These are phyloP conservation scores for Penicillium dipodomyicola DNA, from an alignment of 495 filamentous ascomycete genomes.

Conservation along the genomic window DNA sequence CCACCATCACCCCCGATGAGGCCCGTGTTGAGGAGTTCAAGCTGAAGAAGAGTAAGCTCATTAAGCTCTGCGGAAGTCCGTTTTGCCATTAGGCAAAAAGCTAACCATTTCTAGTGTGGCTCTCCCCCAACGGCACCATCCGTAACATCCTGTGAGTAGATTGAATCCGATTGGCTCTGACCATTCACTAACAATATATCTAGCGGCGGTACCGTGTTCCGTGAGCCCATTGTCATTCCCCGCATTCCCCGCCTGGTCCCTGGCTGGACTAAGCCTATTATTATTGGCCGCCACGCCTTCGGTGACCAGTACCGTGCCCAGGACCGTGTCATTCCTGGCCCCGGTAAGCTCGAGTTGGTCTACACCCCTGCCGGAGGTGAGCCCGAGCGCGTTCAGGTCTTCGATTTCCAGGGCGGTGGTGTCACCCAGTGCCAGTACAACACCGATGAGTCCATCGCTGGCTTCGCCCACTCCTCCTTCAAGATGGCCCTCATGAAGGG, in stretches of 20 bases:
- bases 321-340: slow-evolving; percentile 75
- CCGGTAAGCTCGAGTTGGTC: slow-evolving; percentile 87
- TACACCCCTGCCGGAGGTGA: slow-evolving; percentile 82
- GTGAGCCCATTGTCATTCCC: slow-evolving; percentile 95
- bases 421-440: slow-evolving; percentile 96
- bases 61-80: background rate
- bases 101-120: slow-evolving; percentile 72
- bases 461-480: slow-evolving; percentile 94
- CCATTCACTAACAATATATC: slow-evolving; percentile 10
- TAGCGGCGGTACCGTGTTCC: slow-evolving; percentile 91
- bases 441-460: slow-evolving; percentile 88
- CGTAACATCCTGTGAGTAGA: slow-evolving; percentile 71
- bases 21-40: slow-evolving; percentile 95
- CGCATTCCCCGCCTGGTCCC: slow-evolving; percentile 88
- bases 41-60: slow-evolving; percentile 82
- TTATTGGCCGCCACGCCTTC: slow-evolving; percentile 97
- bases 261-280: slow-evolving; percentile 97
- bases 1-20: slow-evolving; percentile 98
- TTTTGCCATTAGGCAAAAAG: slow-evolving; percentile 1
- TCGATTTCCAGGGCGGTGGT: slow-evolving; percentile 83
- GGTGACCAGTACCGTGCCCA: slow-evolving; percentile 98
- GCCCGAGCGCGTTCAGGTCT: slow-evolving; percentile 86
- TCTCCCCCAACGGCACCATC: slow-evolving; percentile 97
- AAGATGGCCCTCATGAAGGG: slow-evolving; percentile 85
- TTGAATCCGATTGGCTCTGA: background rate